Conservation (phyloP, 768 basidiomycete genomes). For the Epithele typhae region DNA sequence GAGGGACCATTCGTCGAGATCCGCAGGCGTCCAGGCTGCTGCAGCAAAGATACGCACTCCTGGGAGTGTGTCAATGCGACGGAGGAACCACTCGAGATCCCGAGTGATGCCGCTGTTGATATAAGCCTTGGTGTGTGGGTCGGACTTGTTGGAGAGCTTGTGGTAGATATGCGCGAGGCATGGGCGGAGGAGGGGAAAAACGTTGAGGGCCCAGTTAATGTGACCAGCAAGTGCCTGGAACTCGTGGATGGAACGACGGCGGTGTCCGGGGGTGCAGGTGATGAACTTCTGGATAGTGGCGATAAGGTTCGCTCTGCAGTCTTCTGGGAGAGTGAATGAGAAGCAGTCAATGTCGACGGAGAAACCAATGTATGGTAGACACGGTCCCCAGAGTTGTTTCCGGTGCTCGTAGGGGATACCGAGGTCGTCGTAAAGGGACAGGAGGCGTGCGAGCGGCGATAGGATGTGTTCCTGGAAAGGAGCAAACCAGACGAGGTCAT, state of each 20-base stretch:
- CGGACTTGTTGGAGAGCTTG: conserved; percentile 27
- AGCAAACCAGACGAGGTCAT: conserved; percentile 15
- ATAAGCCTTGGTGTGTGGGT: conserved; percentile 14
- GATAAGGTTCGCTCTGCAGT: background rate
- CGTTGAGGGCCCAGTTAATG: conserved; percentile 38
- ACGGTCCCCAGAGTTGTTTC: conserved; percentile 35
- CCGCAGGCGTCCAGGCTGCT: background rate
- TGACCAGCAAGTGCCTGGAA: conserved; percentile 33
- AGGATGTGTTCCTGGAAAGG: conserved; percentile 34
- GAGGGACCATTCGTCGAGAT: conserved; percentile 9
- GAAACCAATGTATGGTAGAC: conserved; percentile 36
- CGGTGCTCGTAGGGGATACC: conserved; percentile 33
- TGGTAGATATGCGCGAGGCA: conserved; percentile 25
- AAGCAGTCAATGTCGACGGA: conserved; percentile 31
- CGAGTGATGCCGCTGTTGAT: conserved; percentile 25
- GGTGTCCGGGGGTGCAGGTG: background rate
- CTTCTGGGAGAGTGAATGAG: conserved; percentile 23
- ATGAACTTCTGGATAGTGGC: background rate
- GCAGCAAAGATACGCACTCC: conserved; percentile 18
- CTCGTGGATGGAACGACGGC: conserved; percentile 14
- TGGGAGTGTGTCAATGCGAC: conserved; percentile 15
- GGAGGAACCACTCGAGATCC: conserved; percentile 31
- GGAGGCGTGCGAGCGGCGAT: conserved; percentile 30
- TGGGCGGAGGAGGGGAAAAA: conserved; percentile 28
- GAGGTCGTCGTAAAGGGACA: conserved; percentile 37